Evolutionary conservation across 1,284 basidiomycete genomes (phyloP).

Genomic region (Cutaneotrichosporon sp.): DNA sequence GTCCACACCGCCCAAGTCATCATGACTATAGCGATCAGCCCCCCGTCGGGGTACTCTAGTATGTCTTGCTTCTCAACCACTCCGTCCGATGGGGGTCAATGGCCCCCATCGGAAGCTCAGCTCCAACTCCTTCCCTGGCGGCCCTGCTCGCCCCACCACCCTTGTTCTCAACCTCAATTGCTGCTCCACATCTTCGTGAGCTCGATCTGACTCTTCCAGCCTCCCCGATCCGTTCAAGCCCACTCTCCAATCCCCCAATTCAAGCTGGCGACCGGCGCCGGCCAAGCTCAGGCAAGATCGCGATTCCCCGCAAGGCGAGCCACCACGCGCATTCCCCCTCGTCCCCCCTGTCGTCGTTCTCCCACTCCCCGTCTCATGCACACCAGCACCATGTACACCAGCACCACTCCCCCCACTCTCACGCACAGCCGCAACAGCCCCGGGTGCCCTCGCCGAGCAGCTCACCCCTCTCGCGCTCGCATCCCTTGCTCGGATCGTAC

Average conservation of each 20-base stretch:
- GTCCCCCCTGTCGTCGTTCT: neutral
- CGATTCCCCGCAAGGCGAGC: neutral
- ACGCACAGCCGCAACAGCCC: neutral
- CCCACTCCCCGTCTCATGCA: neutral
- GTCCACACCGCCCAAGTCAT: no score
- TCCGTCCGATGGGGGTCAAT: no score
- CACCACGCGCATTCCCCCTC: neutral
- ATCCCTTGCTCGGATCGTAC: conserved; percentile 40
- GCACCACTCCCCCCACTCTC: neutral
- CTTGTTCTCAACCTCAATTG: neutral
- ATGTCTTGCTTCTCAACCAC: neutral
- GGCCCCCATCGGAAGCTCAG: no score
- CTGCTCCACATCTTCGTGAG: no score
- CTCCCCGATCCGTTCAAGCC: neutral
- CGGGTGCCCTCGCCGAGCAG: neutral
- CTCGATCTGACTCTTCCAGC: conserved; percentile 2
- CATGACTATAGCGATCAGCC: conserved; percentile 14
- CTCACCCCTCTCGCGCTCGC: conserved; percentile 32
- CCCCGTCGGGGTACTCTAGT: conserved; percentile 9
- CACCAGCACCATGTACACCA: neutral
- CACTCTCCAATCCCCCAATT: neutral
- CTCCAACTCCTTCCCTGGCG: no score
- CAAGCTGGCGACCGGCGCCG: conserved; percentile 1
- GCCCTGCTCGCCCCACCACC: neutral
- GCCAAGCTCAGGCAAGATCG: neutral